phyloP scores from a whole-genome alignment of 176 grass and related monocot species.

The Musa beccarii region DNA sequence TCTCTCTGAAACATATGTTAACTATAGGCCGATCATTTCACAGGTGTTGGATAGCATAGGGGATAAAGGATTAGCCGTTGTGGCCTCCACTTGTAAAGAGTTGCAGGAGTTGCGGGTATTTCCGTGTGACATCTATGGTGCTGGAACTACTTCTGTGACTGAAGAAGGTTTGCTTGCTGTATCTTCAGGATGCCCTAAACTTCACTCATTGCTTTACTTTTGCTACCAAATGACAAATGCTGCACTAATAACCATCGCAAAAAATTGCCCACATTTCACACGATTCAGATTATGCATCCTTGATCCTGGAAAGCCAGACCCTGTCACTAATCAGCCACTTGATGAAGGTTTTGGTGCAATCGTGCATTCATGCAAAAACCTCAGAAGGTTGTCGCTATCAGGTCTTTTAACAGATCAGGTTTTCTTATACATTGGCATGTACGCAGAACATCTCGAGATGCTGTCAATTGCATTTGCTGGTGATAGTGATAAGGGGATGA shows the following conservation, averaged over 20 bases:
- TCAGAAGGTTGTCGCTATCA: constrained; percentile 57
- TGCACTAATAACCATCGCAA: constrained; percentile 53
- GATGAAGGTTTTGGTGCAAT: constrained; percentile 85
- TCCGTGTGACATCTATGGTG: constrained; percentile 44
- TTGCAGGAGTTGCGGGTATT: constrained; percentile 86
- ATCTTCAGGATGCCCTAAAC: constrained; percentile 58
- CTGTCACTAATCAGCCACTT: constrained; percentile 41
- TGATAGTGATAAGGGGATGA: constrained; percentile 58
- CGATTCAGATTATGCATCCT: constrained; percentile 73
- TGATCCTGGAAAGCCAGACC: constrained; percentile 55
- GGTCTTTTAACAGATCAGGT: constrained; percentile 64
- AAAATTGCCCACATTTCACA: constrained; percentile 72
- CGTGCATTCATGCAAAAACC: constrained; percentile 43
- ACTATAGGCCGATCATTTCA: constrained; percentile 2
- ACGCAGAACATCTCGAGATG: constrained; percentile 67
- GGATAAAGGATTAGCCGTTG: constrained; percentile 65
- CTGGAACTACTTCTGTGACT: constrained; percentile 53
- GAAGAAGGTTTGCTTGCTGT: constrained; percentile 73
- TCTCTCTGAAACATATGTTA: neutral
- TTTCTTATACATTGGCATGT: constrained; percentile 68
- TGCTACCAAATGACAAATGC: constrained; percentile 88
- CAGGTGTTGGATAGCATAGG: constrained; percentile 76
- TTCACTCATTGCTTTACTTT: constrained; percentile 71
- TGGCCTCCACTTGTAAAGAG: constrained; percentile 68
- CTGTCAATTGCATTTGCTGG: constrained; percentile 91